Evolutionary conservation across 176 grass and related monocot species (phyloP).

Genomic region (Phyllostachys edulis): DNA sequence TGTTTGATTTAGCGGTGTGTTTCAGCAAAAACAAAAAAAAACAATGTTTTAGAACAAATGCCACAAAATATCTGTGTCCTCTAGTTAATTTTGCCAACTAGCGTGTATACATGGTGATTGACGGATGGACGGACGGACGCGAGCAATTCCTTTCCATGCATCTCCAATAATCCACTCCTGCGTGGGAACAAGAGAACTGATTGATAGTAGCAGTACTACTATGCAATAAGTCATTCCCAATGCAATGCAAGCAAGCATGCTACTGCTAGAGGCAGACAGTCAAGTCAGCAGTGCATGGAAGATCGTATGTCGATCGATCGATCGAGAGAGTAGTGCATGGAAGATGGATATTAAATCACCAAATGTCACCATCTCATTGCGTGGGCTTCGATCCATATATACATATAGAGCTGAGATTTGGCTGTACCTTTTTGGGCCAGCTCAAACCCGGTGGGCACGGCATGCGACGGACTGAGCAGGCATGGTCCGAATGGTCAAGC

Average conservation of each 20-base stretch:
- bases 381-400: background rate
- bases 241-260: background rate
- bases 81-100: too few relatives aligned
- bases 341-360: background rate
- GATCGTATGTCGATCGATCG: background rate
- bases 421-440: too few relatives aligned
- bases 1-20: too few relatives aligned
- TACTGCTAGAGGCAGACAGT: background rate
- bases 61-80: too few relatives aligned
- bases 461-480: too few relatives aligned
- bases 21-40: too few relatives aligned
- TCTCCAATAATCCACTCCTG: background rate
- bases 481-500: too few relatives aligned
- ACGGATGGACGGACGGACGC: too few relatives aligned
- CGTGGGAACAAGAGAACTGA: background rate
- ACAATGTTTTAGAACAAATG: too few relatives aligned
- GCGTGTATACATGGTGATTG: too few relatives aligned
- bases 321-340: background rate
- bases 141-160: background rate
- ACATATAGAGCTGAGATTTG: too few relatives aligned
- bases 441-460: too few relatives aligned
- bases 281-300: background rate
- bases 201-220: background rate
- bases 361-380: background rate
- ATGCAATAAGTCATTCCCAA: slow-evolving; percentile 3